phyloP scores from a whole-genome alignment of 345 rosid species.

The Durio zibethinus region DNA sequence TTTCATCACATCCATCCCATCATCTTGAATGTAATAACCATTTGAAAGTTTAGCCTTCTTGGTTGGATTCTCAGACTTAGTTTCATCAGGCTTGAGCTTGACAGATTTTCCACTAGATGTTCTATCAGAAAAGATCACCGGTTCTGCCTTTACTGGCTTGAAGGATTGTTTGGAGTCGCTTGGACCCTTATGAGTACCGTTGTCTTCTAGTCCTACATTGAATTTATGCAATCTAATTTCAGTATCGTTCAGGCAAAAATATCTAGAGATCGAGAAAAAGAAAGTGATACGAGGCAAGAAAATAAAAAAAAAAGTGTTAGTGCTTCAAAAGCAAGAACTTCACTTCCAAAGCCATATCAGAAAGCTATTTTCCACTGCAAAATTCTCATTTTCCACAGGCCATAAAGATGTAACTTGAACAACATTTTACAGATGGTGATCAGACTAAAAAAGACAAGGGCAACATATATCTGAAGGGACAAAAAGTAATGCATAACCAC shows the following conservation, averaged over 20 bases:
- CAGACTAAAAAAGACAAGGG: not conserved
- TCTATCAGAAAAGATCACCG: not conserved
- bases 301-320: not conserved
- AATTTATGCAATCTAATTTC: constrained; percentile 5
- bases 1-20: constrained; percentile 29
- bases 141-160: not conserved
- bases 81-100: not conserved
- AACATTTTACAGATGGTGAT: not conserved
- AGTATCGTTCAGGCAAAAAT: not conserved
- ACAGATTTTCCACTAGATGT: not conserved
- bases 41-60: constrained; percentile 19
- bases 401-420: not conserved
- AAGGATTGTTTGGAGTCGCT: not conserved
- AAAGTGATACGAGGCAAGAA: not conserved
- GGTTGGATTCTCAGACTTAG: not conserved
- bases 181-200: not conserved
- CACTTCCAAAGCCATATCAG: not conserved
- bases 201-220: constrained; percentile 15
- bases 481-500: not conserved
- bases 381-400: not conserved
- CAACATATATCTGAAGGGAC: not conserved
- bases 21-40: not conserved
- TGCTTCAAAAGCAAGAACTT: not conserved
- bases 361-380: not conserved
- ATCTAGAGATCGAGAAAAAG: not conserved